A percentile compares a stretch with the other conserved stretches of the same genome.
phyloP scores from a whole-genome alignment of 805 yeast genomes.

The Starmerella roubikii region DNA sequence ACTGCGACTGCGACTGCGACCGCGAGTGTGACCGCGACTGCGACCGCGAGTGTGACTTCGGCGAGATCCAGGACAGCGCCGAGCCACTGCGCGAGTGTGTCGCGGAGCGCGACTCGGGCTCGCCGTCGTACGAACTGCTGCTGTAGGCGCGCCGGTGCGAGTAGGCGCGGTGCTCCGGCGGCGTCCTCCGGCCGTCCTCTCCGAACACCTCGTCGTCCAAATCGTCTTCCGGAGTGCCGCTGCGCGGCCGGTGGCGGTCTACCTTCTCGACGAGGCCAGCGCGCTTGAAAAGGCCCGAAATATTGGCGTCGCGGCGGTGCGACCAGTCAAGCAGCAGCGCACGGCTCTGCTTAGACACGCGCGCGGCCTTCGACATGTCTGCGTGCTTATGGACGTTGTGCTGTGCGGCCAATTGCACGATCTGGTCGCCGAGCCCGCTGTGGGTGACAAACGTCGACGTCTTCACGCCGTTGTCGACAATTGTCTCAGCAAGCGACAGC shows the following conservation, averaged over 20 bases:
- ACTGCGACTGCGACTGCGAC: too few relatives aligned
- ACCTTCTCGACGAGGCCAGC: constrained; percentile 13
- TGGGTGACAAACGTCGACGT: constrained; percentile 16
- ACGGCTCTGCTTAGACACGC: constrained; percentile 37
- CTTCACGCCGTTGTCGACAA: constrained; percentile 38
- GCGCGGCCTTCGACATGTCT: constrained; percentile 8
- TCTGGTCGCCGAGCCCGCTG: constrained; percentile 18
- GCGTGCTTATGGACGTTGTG: constrained; percentile 20
- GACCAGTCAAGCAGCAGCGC: constrained; percentile 56
- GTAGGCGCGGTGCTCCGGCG: not conserved
- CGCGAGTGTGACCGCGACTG: too few relatives aligned
- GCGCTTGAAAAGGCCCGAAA: constrained; percentile 5
- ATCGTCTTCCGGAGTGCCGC: constrained; percentile 15
- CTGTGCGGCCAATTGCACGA: constrained; percentile 37
- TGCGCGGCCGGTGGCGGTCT: constrained; percentile 1
- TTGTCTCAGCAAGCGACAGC: constrained; percentile 45
- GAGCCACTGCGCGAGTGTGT: not conserved
- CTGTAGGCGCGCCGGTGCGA: not conserved
- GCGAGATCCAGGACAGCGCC: not conserved
- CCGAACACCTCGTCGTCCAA: constrained; percentile 13
- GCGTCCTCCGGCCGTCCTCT: not conserved
- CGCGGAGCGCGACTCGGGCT: not conserved
- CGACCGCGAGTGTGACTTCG: not conserved
- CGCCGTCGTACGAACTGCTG: not conserved
- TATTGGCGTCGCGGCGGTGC: constrained; percentile 13